These are phyloP conservation scores for Westerdykella sp. DNA, from an alignment of 2,329 filamentous ascomycete genomes.

Conservation along the genomic window DNA sequence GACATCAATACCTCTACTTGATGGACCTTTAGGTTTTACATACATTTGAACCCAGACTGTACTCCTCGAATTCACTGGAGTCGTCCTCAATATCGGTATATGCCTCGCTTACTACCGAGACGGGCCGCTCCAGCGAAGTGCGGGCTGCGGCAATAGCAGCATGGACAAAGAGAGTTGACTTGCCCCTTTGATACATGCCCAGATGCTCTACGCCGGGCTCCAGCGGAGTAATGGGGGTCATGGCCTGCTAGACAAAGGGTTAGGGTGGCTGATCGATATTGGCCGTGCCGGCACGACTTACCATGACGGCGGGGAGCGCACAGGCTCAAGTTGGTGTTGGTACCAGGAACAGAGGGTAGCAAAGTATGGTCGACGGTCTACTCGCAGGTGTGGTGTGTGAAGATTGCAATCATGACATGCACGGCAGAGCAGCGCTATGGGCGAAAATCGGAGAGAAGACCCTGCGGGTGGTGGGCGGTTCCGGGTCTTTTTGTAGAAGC, in stretches of 20 bases:
- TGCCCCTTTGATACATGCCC: slow-evolving; percentile 44
- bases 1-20: slow-evolving; percentile 18
- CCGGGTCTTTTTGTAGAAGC: slow-evolving; percentile 40
- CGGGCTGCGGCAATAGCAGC: slow-evolving; percentile 22
- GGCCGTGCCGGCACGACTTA: slow-evolving; percentile 14
- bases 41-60: slow-evolving; percentile 60
- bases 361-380: neutral
- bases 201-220: slow-evolving; percentile 35
- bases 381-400: slow-evolving; percentile 9
- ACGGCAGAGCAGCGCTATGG: slow-evolving; percentile 22
- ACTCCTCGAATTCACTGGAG: slow-evolving; percentile 41
- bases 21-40: slow-evolving; percentile 25
- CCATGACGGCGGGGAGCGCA: slow-evolving; percentile 31
- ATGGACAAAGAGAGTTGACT: slow-evolving; percentile 53
- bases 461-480: slow-evolving; percentile 40
- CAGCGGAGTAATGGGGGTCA: slow-evolving; percentile 41
- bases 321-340: slow-evolving; percentile 8
- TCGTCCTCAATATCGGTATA: slow-evolving; percentile 68
- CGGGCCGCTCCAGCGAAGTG: slow-evolving; percentile 49
- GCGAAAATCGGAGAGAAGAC: slow-evolving; percentile 33
- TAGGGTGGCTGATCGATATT: slow-evolving; percentile 13
- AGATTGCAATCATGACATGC: slow-evolving; percentile 28
- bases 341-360: neutral
- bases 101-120: slow-evolving; percentile 69
- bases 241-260: slow-evolving; percentile 36